Percentiles rank a stretch among this genome's conserved stretches.
Conservation (phyloP, 768 basidiomycete species). For the Cystofilobasidium bisporidii region DNA sequence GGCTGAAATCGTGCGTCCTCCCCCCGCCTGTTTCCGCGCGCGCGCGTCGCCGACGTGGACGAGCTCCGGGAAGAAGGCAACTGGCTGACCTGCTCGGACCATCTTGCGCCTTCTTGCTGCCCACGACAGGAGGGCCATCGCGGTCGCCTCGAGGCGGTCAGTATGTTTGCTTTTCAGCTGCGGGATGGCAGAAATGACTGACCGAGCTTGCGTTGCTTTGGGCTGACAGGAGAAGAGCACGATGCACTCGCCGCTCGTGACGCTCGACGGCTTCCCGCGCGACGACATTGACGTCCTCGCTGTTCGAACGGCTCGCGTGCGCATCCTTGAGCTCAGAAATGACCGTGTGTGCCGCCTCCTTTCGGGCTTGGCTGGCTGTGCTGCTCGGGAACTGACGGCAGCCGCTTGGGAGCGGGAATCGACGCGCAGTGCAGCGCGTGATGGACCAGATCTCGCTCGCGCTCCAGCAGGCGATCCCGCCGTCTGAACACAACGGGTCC, state of each 20-base stretch:
- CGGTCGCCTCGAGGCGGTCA: conserved; percentile 24
- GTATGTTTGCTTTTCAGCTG: not conserved
- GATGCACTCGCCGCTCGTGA: conserved; percentile 28
- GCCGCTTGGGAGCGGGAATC: too few relatives aligned
- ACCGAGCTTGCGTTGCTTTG: not conserved
- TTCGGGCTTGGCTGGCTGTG: not conserved
- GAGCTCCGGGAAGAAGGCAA: not conserved
- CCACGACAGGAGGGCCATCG: conserved; percentile 23
- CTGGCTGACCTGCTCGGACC: too few relatives aligned
- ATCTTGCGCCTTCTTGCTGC: too few relatives aligned
- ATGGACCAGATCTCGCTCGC: conserved; percentile 21
- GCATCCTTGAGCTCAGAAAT: conserved; percentile 27
- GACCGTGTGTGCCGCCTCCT: conserved; percentile 15
- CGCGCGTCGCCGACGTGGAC: not conserved
- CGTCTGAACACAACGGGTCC: not conserved
- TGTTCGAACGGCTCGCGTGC: conserved; percentile 22
- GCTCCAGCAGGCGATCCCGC: conserved; percentile 24
- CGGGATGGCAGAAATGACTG: not conserved
- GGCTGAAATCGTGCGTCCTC: conserved; percentile 21
- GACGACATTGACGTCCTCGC: conserved; percentile 28
- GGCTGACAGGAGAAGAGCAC: conserved; percentile 23
- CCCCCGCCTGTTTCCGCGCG: not conserved
- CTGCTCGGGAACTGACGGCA: too few relatives aligned
- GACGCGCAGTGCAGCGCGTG: conserved; percentile 15
- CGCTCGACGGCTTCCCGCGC: conserved; percentile 27